Conservation (phyloP, 345 rosid genomes). For the Eucalyptus curtisii region DNA sequence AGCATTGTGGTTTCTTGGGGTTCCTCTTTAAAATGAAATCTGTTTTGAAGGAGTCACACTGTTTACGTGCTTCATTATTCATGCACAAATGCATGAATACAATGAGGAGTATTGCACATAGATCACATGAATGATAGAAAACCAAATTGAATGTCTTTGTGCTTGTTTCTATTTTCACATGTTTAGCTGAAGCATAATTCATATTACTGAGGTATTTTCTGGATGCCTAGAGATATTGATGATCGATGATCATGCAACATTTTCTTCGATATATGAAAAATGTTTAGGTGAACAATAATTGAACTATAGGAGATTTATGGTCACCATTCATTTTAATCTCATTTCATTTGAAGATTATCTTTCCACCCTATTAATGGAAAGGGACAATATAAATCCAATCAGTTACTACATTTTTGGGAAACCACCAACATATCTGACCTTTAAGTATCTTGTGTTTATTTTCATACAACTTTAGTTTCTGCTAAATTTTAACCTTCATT, state of each 20-base stretch:
- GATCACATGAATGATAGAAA: neutral
- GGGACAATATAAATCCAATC: neutral
- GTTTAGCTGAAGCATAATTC: neutral
- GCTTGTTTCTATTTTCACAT: neutral
- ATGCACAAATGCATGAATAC: neutral
- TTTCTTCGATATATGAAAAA: neutral
- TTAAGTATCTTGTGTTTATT: neutral
- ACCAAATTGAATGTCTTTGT: neutral
- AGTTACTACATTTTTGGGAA: neutral
- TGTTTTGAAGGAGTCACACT: neutral
- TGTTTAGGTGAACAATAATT: neutral
- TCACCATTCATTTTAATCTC: neutral
- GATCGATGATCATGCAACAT: neutral
- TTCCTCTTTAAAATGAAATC: neutral
- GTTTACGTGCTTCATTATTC: neutral
- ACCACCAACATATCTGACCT: neutral
- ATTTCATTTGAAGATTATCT: neutral
- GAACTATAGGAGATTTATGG: neutral
- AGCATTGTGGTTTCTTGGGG: neutral
- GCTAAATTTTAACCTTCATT: neutral
- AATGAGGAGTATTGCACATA: neutral
- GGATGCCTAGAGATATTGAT: neutral
- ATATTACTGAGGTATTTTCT: neutral
- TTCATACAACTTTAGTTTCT: neutral
- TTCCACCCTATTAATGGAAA: neutral